Evolutionary conservation across 1,139 yeast genomes (phyloP).

Genomic region (Nakaseomyces uthaithaninus): DNA sequence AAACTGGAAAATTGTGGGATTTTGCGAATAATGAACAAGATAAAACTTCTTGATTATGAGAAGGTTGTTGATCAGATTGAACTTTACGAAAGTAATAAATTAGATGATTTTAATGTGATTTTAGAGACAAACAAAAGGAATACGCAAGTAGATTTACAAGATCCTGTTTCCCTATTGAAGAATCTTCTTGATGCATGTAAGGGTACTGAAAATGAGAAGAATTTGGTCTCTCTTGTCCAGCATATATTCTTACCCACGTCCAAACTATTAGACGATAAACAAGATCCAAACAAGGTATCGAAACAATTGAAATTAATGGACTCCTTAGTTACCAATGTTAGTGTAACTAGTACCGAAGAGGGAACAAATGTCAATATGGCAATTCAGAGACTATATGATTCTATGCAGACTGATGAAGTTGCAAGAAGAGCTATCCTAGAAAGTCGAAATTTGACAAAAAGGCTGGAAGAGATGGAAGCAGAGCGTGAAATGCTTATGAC

Average conservation of each 20-base stretch:
- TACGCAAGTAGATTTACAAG: constrained; percentile 54
- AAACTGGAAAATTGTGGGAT: constrained; percentile 74
- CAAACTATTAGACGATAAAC: constrained; percentile 39
- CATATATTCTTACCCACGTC: constrained; percentile 55
- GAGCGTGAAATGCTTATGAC: constrained; percentile 74
- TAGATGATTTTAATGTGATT: constrained; percentile 62
- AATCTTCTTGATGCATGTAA: constrained; percentile 66
- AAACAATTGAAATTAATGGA: constrained; percentile 74
- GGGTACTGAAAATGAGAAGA: constrained; percentile 65
- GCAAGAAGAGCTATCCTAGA: constrained; percentile 74
- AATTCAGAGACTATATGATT: constrained; percentile 65
- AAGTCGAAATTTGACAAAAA: constrained; percentile 55
- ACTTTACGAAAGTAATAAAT: constrained; percentile 57
- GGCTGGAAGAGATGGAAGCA: constrained; percentile 73
- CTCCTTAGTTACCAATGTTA: constrained; percentile 73
- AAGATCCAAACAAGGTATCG: constrained; percentile 48
- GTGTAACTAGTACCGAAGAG: constrained; percentile 60
- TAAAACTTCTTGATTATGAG: constrained; percentile 56
- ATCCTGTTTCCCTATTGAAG: constrained; percentile 64
- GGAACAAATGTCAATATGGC: constrained; percentile 77
- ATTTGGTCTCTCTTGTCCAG: constrained; percentile 71
- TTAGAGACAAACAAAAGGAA: constrained; percentile 53
- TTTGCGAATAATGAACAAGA: constrained; percentile 50
- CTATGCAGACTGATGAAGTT: constrained; percentile 85
- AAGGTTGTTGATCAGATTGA: constrained; percentile 58